These are phyloP conservation scores for Neocucurbitaria cava DNA, from an alignment of 2,329 filamentous ascomycete genomes.

Conservation along the genomic window DNA sequence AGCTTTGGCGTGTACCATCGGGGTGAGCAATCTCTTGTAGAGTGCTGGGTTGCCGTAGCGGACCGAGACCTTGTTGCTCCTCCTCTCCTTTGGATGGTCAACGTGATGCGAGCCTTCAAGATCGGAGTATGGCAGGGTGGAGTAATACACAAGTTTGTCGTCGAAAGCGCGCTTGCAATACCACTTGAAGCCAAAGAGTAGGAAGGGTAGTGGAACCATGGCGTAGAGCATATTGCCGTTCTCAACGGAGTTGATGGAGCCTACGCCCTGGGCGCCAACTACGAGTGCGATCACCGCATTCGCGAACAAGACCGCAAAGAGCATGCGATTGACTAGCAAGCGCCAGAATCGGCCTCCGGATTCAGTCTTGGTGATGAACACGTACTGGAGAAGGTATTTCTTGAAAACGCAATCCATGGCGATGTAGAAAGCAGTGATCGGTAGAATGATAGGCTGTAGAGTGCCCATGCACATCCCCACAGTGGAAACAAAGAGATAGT, in stretches of 20 bases:
- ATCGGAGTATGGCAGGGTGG: constrained; percentile 61
- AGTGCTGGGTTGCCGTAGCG: constrained; percentile 90
- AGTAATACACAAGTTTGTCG: constrained; percentile 79
- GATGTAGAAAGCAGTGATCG: constrained; percentile 89
- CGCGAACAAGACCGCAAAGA: constrained; percentile 79
- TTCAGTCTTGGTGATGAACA: constrained; percentile 95
- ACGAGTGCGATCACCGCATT: constrained; percentile 81
- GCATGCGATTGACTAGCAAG: constrained; percentile 86
- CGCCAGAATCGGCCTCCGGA: constrained; percentile 94
- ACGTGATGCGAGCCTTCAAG: constrained; percentile 57
- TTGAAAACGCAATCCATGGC: constrained; percentile 84
- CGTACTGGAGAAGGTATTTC: constrained; percentile 85
- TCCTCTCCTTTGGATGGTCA: constrained; percentile 38
- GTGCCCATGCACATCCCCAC: constrained; percentile 83
- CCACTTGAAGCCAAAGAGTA: constrained; percentile 83
- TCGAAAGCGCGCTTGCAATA: constrained; percentile 82
- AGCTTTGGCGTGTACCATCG: constrained; percentile 91
- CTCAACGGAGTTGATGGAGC: constrained; percentile 49
- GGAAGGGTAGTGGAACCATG: constrained; percentile 75
- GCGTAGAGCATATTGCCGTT: constrained; percentile 66
- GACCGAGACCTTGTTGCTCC: constrained; percentile 69
- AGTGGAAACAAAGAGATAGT: constrained; percentile 91
- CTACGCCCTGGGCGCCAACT: constrained; percentile 70
- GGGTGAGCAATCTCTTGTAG: constrained; percentile 67
- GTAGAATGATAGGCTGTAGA: constrained; percentile 85